Evolutionary conservation across 2,329 filamentous ascomycete species (phyloP).

Genomic region (Trichoderma sp.): DNA sequence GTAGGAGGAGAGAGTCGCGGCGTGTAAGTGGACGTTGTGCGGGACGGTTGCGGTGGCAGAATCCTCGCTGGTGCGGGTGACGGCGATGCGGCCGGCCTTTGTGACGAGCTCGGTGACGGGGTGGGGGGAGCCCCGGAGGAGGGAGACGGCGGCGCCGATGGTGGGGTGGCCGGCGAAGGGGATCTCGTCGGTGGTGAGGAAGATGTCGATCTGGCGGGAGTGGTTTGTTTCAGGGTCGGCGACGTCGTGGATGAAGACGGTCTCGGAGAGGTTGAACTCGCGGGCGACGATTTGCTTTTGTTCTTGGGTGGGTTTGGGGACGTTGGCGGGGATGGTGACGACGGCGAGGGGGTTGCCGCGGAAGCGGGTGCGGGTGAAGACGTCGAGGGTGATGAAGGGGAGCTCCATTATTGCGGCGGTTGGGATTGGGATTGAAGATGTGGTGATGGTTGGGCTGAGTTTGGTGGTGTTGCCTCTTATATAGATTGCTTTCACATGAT

Average conservation of each 20-base stretch:
- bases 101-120: conserved; percentile 45
- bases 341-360: conserved; percentile 61
- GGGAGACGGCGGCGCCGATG: conserved; percentile 53
- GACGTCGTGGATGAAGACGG: conserved; percentile 57
- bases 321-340: conserved; percentile 47
- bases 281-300: conserved; percentile 58
- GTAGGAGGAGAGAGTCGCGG: conserved; percentile 36
- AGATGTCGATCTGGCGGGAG: conserved; percentile 54
- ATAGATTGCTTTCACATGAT: neutral
- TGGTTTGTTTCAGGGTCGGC: conserved; percentile 32
- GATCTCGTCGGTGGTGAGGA: conserved; percentile 52
- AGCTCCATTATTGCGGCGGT: conserved; percentile 39
- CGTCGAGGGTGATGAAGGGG: conserved; percentile 53
- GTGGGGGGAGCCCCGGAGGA: conserved; percentile 33
- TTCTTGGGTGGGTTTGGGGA: conserved; percentile 43
- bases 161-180: conserved; percentile 63
- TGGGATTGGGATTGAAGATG: neutral
- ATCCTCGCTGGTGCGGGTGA: conserved; percentile 38
- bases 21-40: conserved; percentile 63
- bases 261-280: conserved; percentile 65
- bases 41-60: conserved; percentile 63
- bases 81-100: conserved; percentile 55
- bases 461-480: neutral
- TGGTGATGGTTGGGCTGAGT: neutral
- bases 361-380: conserved; percentile 53